Conservation (phyloP, 2,329 filamentous ascomycete species). For the Aspergillus intermedius region DNA sequence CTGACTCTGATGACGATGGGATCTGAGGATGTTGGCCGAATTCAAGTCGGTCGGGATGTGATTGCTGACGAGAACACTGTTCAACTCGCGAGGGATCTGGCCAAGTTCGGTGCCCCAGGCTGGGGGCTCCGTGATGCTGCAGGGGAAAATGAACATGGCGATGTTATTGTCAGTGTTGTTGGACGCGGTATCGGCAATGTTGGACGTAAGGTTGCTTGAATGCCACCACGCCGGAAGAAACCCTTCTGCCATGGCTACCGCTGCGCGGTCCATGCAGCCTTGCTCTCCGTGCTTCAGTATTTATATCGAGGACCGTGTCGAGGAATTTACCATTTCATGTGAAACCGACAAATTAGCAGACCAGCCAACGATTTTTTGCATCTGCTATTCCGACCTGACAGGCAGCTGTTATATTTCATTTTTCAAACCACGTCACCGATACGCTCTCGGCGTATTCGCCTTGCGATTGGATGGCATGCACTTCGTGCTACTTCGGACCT, state of each 20-base stretch:
- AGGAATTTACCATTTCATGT: not conserved
- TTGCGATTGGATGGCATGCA: conserved; percentile 1
- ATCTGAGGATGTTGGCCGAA: conserved; percentile 83
- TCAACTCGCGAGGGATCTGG: conserved; percentile 73
- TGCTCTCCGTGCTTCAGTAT: not conserved
- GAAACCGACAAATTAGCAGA: not conserved
- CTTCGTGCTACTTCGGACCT: not conserved
- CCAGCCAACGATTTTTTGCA: not conserved
- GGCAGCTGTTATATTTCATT: not conserved
- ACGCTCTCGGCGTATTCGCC: not conserved
- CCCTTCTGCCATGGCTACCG: not conserved
- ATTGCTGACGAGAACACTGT: conserved; percentile 75
- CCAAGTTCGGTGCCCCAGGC: conserved; percentile 79
- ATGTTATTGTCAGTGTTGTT: conserved; percentile 85
- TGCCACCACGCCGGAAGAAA: not conserved
- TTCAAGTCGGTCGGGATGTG: conserved; percentile 74
- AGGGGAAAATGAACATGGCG: conserved; percentile 55
- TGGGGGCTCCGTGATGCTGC: conserved; percentile 80
- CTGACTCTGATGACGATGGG: conserved; percentile 96
- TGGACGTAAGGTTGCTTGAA: conserved; percentile 74
- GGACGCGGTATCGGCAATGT: conserved; percentile 92
- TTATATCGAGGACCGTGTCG: not conserved
- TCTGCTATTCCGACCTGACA: not conserved
- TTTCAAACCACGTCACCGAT: not conserved
- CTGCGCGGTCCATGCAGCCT: not conserved